Evolutionary conservation across 176 grass and related monocot genomes (phyloP).

Genomic region (Chloris gayana): DNA sequence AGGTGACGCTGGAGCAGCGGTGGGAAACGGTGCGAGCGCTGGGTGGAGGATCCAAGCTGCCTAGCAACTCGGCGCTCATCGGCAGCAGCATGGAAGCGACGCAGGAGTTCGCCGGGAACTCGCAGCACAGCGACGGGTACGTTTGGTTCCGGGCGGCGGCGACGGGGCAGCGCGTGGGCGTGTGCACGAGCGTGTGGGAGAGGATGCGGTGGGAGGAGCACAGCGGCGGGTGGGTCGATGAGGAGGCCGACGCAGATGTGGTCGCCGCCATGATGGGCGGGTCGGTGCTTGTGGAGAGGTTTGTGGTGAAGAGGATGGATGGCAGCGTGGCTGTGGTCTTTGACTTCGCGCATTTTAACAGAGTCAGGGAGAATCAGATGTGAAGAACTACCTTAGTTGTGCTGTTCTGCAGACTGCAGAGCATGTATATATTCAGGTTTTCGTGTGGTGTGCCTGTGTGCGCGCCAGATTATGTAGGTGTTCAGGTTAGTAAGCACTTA

Average conservation of each 20-base stretch:
- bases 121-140: constrained; percentile 41
- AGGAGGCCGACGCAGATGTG: constrained; percentile 38
- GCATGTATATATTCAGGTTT: too few relatives aligned
- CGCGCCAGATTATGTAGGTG: too few relatives aligned
- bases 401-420: too few relatives aligned
- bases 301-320: too few relatives aligned
- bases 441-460: too few relatives aligned
- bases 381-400: too few relatives aligned
- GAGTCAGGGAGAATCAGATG: too few relatives aligned
- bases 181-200: constrained; percentile 62
- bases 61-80: constrained; percentile 36
- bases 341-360: too few relatives aligned
- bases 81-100: constrained; percentile 20
- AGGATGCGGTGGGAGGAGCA: constrained; percentile 70
- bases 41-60: not conserved
- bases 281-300: not conserved
- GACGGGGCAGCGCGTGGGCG: constrained; percentile 28
- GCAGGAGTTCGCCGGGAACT: not conserved
- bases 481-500: too few relatives aligned
- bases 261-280: not conserved
- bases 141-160: constrained; percentile 56
- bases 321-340: too few relatives aligned
- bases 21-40: constrained; percentile 42
- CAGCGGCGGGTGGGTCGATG: constrained; percentile 53
- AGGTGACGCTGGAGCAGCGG: constrained; percentile 51